Evolutionary conservation across 495 filamentous ascomycete species (phyloP).

Genomic region (Aspergillus wentii): DNA sequence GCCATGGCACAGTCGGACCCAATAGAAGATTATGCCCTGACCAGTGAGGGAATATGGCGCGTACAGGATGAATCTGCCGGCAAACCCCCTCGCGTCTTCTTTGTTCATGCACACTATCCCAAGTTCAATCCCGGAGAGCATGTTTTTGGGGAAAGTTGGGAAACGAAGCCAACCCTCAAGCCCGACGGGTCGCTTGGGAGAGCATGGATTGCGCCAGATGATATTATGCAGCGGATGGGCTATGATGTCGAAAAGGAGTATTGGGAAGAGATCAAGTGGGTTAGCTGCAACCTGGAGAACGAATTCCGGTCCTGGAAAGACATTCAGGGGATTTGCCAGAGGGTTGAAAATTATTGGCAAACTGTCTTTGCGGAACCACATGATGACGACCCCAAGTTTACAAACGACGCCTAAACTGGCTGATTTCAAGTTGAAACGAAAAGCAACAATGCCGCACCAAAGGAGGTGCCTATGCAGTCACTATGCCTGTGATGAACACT

Average conservation of each 20-base stretch:
- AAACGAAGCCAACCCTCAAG: slow-evolving; percentile 34
- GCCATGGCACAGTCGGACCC: slow-evolving; percentile 47
- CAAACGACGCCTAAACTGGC: slow-evolving; percentile 14
- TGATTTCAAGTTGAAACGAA: not conserved
- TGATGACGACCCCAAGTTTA: slow-evolving; percentile 32
- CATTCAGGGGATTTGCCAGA: slow-evolving; percentile 31
- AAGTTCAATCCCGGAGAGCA: slow-evolving; percentile 49
- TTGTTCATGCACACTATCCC: slow-evolving; percentile 51
- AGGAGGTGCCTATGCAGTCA: not conserved
- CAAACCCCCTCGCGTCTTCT: slow-evolving; percentile 35
- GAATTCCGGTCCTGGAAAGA: slow-evolving; percentile 35
- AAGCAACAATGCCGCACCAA: too few species aligned
- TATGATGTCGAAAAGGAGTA: slow-evolving; percentile 47
- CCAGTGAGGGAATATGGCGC: slow-evolving; percentile 29
- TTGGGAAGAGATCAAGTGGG: slow-evolving; percentile 48
- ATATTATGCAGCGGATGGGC: slow-evolving; percentile 38
- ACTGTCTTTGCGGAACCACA: slow-evolving; percentile 38
- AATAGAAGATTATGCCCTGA: slow-evolving; percentile 35
- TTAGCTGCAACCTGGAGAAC: slow-evolving; percentile 40
- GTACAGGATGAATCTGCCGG: slow-evolving; percentile 30
- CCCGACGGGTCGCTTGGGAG: slow-evolving; percentile 33
- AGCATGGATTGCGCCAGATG: slow-evolving; percentile 35
- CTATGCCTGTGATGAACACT: not conserved
- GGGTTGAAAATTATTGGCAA: slow-evolving; percentile 34
- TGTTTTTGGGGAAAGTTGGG: slow-evolving; percentile 34